A percentile compares a stretch with the other conserved stretches of the same genome.
Evolutionary conservation across 1,284 basidiomycete genomes (phyloP).

Genomic region (Moesziomyces sp.): DNA sequence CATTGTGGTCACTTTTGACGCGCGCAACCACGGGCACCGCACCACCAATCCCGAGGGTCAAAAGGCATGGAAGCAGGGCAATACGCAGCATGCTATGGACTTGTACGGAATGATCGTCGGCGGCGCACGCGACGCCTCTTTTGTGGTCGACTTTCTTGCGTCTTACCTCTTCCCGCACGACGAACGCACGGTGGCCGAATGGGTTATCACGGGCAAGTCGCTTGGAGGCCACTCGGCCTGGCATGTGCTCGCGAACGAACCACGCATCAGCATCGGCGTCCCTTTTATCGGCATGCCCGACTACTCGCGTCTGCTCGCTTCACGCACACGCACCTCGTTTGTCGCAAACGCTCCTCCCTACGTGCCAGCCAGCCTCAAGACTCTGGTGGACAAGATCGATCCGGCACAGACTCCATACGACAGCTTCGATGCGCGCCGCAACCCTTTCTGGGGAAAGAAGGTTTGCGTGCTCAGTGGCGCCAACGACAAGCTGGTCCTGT

Average conservation of each 20-base stretch:
- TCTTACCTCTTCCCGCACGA: slow-evolving; percentile 79
- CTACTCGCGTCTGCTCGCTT: slow-evolving; percentile 69
- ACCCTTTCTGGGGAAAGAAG: slow-evolving; percentile 64
- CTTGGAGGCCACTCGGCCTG: slow-evolving; percentile 83
- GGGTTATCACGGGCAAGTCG: slow-evolving; percentile 77
- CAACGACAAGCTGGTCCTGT: slow-evolving; percentile 60
- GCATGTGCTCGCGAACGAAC: slow-evolving; percentile 75
- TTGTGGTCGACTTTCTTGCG: slow-evolving; percentile 83
- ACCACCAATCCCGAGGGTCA: slow-evolving; percentile 60
- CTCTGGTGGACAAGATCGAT: slow-evolving; percentile 54
- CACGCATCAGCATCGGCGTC: slow-evolving; percentile 77
- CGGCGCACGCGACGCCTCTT: slow-evolving; percentile 79
- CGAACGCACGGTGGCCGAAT: slow-evolving; percentile 76
- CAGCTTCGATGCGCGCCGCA: slow-evolving; percentile 29
- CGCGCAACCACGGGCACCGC: slow-evolving; percentile 68
- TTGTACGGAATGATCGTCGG: slow-evolving; percentile 71
- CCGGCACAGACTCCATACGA: slow-evolving; percentile 53
- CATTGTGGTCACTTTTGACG: slow-evolving; percentile 67
- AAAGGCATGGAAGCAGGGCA: slow-evolving; percentile 67
- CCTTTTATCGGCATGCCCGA: slow-evolving; percentile 82
- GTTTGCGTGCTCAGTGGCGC: slow-evolving; percentile 61
- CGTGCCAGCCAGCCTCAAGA: slow-evolving; percentile 56
- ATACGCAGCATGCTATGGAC: slow-evolving; percentile 62
- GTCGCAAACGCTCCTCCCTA: slow-evolving; percentile 58
- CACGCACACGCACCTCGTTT: slow-evolving; percentile 54